Evolutionary conservation across 106 monocot genomes (phyloP), one percentile per base, ranked within the genome.

Genomic region (Dioscorea alata): DNA sequence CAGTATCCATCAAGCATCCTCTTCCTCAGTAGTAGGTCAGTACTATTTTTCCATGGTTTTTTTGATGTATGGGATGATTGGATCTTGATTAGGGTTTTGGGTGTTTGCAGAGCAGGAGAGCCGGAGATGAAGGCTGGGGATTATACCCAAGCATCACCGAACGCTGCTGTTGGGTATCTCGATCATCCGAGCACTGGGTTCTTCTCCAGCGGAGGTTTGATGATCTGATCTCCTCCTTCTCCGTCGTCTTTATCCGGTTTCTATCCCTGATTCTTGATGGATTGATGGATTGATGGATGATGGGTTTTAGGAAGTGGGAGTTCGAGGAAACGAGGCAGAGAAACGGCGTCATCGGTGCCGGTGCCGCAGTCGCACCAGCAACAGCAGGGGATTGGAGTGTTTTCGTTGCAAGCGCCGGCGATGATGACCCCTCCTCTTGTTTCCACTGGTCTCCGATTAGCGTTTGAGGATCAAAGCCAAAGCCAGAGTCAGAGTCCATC

Each of bases 1-100:
- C 92, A 88, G 64, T 81, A 85, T 66, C 88, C 85, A 8, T 78
- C 88, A 56, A 83, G 72, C 42, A 31, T 78, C 64, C 79, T 88
- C 54, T 59, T 81, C 31, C 56, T 76, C 35, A 62, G 68, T 65
- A 85, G 92, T 65, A 85, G 92, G 88, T 92, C 66, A 49, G 34
- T 74, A n/a, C n/a, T n/a, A n/a, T n/a, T n/a, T n/a, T n/a, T n/a
- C n/a, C n/a, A n/a, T n/a, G n/a, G n/a, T n/a, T n/a, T n/a, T n/a
- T n/a, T n/a, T n/a, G n/a, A n/a, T n/a, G n/a, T n/a, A 17, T 14
- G 28, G 24, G 33, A 20, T 57, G 32, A 31, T 21, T 48, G 48
- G n/a, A 9, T 13, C n/a, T 63, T 59, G 19, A 35, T 15, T 16
- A 24, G 20, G 65, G 10, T 12, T 60, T 18, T 19, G 12, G 63